These are phyloP conservation scores for Bacidia rubella DNA, from an alignment of 495 filamentous ascomycete genomes.

Conservation along the genomic window DNA sequence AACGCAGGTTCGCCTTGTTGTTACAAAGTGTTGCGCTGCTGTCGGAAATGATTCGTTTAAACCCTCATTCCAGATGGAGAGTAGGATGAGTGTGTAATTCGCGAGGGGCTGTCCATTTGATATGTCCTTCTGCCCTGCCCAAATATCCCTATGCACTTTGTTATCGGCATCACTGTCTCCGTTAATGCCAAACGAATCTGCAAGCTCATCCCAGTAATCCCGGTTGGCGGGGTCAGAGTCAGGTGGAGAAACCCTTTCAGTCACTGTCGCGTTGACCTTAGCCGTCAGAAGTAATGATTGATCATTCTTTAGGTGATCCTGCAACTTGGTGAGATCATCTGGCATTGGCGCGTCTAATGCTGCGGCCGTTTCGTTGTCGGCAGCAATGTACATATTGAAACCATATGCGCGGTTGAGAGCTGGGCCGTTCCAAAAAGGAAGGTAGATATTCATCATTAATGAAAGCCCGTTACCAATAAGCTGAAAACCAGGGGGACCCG, in stretches of 20 bases:
- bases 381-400: background rate
- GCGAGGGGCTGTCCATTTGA: background rate
- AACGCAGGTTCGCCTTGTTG: background rate
- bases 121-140: background rate
- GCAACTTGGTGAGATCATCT: background rate
- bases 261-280: conserved; percentile 4
- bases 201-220: background rate
- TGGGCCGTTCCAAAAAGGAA: background rate
- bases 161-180: background rate
- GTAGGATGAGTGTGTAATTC: background rate
- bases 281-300: background rate
- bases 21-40: background rate
- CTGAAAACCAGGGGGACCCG: background rate
- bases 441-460: background rate
- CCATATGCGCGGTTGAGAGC: background rate
- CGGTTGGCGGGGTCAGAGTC: background rate
- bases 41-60: background rate
- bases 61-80: background rate
- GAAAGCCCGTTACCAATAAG: background rate
- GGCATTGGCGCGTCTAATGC: background rate
- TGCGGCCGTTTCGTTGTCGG: background rate
- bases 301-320: background rate
- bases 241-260: background rate
- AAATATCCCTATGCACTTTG: too few relatives aligned
- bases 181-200: background rate